Base-by-base conservation (phyloP, 108 stramenopile species). In the Discostella stelligeroides region DNA sequence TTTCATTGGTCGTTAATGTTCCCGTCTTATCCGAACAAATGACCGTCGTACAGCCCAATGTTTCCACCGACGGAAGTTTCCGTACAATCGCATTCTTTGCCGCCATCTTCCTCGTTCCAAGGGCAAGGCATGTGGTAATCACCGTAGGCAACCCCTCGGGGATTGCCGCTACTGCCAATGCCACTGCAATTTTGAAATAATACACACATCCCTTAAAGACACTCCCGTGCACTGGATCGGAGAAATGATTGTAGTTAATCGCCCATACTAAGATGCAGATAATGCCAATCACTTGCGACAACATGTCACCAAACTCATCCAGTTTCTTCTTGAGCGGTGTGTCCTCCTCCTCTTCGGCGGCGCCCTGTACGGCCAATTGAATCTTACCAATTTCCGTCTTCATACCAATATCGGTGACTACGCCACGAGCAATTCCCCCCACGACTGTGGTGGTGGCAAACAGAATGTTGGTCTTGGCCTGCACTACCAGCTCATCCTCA, bases 11-110 rank as follows among this genome's bases (percentile, higher is more conserved):
- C 23, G 95, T 96, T 23, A 96, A 75, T 10, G 95, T 96, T 38
- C 95, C 95, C 7, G 95, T 96, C 85, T 96, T 96, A 88, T 96
- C 95, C 14, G 78, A 71, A 76, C 89, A 89, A 55, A 94, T 89
- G 46, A 85, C 76, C 18, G 72, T 82, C 20, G 88, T 88, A 73
- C 89, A 90, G 13, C 95, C 95, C 63, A 96, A 72, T 13, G 95
- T 95, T 79, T 96, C 95, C 18, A 92, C 92, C 17, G 88, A 85
- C 29, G 92, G 88, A 13, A 93, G 77, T 48, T 79, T 79, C 37
- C 77, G 61, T 15, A 82, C 79, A 59, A 84, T 71, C 21, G 73
- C 78, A 62, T 83, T 76, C 54, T 82, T 78, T 60, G 72, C 80
- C 23, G 85, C 82, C 86, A 88, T 87, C 61, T 79, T 83, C 17